These are phyloP conservation scores for Curvularia verruculosa DNA, from an alignment of 2,329 filamentous ascomycete species.

Conservation along the genomic window DNA sequence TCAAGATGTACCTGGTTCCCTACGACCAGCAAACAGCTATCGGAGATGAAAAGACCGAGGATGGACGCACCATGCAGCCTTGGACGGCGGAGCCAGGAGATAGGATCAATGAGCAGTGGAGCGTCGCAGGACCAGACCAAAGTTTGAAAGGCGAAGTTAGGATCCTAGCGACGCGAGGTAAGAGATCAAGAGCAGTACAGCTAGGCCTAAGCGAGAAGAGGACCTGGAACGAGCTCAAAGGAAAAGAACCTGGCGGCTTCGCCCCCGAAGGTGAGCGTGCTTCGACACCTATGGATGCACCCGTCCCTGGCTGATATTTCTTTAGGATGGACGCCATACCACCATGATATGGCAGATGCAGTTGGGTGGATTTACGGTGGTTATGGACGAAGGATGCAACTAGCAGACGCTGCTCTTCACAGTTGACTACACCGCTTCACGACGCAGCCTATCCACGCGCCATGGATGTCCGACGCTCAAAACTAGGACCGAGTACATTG, in stretches of 20 bases:
- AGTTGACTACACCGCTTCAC: conserved; percentile 22
- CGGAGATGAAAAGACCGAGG: conserved; percentile 23
- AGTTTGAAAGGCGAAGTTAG: conserved; percentile 41
- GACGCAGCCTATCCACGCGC: conserved; percentile 9
- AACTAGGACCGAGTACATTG: conserved; percentile 2
- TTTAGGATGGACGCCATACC: conserved; percentile 43
- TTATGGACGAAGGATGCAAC: conserved; percentile 39
- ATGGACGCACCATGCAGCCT: conserved; percentile 28
- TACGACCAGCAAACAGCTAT: conserved; percentile 20
- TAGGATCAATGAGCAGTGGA: conserved; percentile 37
- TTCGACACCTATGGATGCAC: background rate
- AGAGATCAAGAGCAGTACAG: conserved; percentile 32
- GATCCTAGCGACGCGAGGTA: conserved; percentile 41
- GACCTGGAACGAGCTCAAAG: conserved; percentile 43
- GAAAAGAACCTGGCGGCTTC: conserved; percentile 31
- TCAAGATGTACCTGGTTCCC: conserved; percentile 43
- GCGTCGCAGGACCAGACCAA: conserved; percentile 37
- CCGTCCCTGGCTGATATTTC: background rate
- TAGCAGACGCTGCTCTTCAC: conserved; percentile 36
- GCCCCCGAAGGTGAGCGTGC: conserved; percentile 32
- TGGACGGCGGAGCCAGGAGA: conserved; percentile 43
- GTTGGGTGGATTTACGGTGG: conserved; percentile 47
- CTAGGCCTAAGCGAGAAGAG: conserved; percentile 34
- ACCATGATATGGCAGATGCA: conserved; percentile 46
- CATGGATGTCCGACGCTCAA: conserved; percentile 9